Conservation (phyloP, 495 filamentous ascomycete species). For the Tuber microsphaerosporum region DNA sequence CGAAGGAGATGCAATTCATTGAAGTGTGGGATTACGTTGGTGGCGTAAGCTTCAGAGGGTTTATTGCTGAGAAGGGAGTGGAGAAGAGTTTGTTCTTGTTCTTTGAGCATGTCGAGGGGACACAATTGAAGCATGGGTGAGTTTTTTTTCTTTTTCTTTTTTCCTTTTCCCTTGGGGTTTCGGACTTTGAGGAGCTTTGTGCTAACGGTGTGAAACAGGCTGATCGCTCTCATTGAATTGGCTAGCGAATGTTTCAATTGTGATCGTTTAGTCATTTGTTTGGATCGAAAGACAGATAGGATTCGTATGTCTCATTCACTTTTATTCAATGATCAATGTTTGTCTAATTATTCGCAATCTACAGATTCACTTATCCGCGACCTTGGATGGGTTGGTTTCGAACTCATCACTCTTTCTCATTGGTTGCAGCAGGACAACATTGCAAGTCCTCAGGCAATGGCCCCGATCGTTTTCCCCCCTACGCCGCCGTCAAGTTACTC, state of each 20-base stretch:
- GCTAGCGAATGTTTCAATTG: conserved; percentile 66
- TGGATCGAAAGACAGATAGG: conserved; percentile 59
- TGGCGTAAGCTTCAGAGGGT: conserved; percentile 74
- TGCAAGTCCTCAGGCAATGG: conserved; percentile 9
- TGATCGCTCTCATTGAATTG: conserved; percentile 87
- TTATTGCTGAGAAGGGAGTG: conserved; percentile 57
- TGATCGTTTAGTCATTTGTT: conserved; percentile 68
- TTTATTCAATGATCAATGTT: conserved; percentile 5
- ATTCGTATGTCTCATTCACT: conserved; percentile 32
- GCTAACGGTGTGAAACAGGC: conserved; percentile 46
- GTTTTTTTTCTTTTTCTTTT: conserved; percentile 42
- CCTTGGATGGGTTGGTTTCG: conserved; percentile 89
- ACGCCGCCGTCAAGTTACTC: conserved; percentile 32
- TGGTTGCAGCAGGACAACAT: conserved; percentile 50
- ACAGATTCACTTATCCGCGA: conserved; percentile 60
- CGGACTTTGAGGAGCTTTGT: conserved; percentile 14
- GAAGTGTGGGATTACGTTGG: conserved; percentile 87
- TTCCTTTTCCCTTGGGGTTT: not conserved
- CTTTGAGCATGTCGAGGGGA: conserved; percentile 64
- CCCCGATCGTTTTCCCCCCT: not conserved
- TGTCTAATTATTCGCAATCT: conserved; percentile 15
- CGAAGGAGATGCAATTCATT: conserved; percentile 49
- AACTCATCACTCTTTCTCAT: conserved; percentile 64
- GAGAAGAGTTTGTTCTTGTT: conserved; percentile 79
- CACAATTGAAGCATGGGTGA: conserved; percentile 83